Evolutionary conservation across 2,329 filamentous ascomycete genomes (phyloP), one percentile per base, ranked within the genome.

Genomic region (Alternaria angustiovoidea): DNA sequence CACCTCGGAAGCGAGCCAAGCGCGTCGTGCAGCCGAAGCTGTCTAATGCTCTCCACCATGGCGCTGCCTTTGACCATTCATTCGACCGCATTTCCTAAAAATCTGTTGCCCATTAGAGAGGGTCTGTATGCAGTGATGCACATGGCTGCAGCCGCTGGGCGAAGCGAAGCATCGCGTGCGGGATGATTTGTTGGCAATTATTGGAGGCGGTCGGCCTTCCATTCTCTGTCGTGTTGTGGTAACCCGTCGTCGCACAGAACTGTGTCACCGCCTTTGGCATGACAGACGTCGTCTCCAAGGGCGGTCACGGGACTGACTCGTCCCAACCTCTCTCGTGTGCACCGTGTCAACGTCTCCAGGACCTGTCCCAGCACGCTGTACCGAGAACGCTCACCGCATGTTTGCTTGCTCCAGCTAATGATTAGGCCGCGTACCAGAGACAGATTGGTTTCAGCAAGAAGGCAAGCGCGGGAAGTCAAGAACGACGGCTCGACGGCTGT

Each of bases 381-480:
- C 22, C 48, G 46, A 36, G 28, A 34, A 55, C 36, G 54, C 64
- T 64, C 70, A 73, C 68, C 69, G 71, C 66, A 72, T 64, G 59
- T 67, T 65, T 63, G 54, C 61, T 47, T 41, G 51, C 61, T 69
- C 65, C 58, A 54, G 52, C 68, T 65, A 69, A 54, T 39, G 59
- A 20, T 46, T 57, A 60, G 71, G 66, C 68, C 64, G 69, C 66
- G 66, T 68, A 53, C 54, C 47, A 46, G 32, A 66, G 49, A 63
- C 64, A 66, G 62, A 63, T 64, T 65, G 62, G 73, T 73, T 76
- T 75, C 74, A 75, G 68, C 61, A 58, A 63, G 44, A 66, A 60
- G 75, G 73, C 73, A 75, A 72, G 70, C 74, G 75, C 74, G 73
- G 71, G 66, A 74, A 57, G 61, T 64, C 61, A 51, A 47, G 56